These are phyloP conservation scores for Dothiorella sarmentorum DNA, from an alignment of 2,329 filamentous ascomycete genomes.

Conservation along the genomic window DNA sequence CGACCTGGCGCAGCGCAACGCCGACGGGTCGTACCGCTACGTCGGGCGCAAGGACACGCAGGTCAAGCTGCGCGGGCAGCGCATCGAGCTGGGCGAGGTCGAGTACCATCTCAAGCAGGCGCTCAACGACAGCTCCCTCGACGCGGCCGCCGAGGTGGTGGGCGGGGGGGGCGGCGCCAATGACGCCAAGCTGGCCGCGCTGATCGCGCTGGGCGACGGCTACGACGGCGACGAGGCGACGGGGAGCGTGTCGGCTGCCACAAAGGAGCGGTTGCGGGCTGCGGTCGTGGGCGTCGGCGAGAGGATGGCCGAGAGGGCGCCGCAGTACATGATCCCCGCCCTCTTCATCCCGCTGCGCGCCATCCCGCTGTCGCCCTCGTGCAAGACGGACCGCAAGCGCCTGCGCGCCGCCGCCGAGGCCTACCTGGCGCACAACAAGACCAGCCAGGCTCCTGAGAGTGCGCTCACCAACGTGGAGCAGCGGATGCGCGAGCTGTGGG, in stretches of 20 bases:
- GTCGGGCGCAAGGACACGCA: slow-evolving; percentile 35
- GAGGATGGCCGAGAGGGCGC: background rate
- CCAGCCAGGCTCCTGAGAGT: no score
- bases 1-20: slow-evolving; percentile 33
- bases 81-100: slow-evolving; percentile 46
- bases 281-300: background rate
- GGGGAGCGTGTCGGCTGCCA: background rate
- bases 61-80: slow-evolving; percentile 43
- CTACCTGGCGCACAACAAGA: background rate
- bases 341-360: background rate
- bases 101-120: slow-evolving; percentile 39
- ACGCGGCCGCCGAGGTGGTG: slow-evolving; percentile 4
- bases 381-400: background rate
- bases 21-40: slow-evolving; percentile 34
- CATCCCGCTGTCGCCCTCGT: background rate
- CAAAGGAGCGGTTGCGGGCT: background rate
- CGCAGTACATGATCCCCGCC: background rate
- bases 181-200: background rate
- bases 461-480: background rate
- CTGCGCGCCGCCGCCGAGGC: background rate
- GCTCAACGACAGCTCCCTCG: slow-evolving; percentile 22
- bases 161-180: no score
- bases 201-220: background rate
- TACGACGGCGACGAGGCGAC: background rate
- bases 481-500: background rate